Evolutionary conservation across 192 early-diverging fungal genomes (phyloP).

Genomic region (Nowakowskiella sp.): DNA sequence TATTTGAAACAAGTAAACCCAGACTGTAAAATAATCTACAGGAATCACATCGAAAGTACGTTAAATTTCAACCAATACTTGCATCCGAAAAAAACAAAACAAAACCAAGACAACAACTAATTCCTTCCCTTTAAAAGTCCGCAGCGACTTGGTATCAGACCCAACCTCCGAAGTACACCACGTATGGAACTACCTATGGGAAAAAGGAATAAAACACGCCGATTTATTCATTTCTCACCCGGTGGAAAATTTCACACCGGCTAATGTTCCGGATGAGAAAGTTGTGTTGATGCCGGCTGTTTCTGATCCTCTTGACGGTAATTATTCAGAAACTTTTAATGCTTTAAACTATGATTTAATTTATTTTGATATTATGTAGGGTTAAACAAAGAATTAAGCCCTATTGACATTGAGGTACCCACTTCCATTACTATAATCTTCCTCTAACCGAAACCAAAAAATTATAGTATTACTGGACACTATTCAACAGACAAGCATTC

Average conservation of each 20-base stretch:
- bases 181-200: slow-evolving; percentile 71
- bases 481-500: slow-evolving; percentile 68
- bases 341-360: no score
- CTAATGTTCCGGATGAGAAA: slow-evolving; percentile 52
- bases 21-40: slow-evolving; percentile 62
- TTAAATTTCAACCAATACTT: slow-evolving; percentile 1
- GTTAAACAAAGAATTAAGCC: slow-evolving; percentile 62
- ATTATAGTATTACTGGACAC: slow-evolving; percentile 52
- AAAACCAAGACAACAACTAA: no score
- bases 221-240: slow-evolving; percentile 79
- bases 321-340: no score
- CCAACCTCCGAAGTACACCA: slow-evolving; percentile 53
- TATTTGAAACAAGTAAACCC: slow-evolving; percentile 65
- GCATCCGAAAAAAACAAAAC: no score
- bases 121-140: slow-evolving; percentile 28
- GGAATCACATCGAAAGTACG: slow-evolving; percentile 69
- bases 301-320: slow-evolving; percentile 75
- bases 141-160: slow-evolving; percentile 63
- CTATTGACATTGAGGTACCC: slow-evolving; percentile 38
- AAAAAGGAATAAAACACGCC: slow-evolving; percentile 58
- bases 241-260: slow-evolving; percentile 63
- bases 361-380: no score
- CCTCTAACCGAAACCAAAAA: background rate
- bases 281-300: slow-evolving; percentile 63
- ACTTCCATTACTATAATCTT: background rate